Percentiles rank a stretch among this genome's conserved stretches.
Evolutionary conservation across 2,329 filamentous ascomycete species (phyloP).

Genomic region (Aspergillus hortae): DNA sequence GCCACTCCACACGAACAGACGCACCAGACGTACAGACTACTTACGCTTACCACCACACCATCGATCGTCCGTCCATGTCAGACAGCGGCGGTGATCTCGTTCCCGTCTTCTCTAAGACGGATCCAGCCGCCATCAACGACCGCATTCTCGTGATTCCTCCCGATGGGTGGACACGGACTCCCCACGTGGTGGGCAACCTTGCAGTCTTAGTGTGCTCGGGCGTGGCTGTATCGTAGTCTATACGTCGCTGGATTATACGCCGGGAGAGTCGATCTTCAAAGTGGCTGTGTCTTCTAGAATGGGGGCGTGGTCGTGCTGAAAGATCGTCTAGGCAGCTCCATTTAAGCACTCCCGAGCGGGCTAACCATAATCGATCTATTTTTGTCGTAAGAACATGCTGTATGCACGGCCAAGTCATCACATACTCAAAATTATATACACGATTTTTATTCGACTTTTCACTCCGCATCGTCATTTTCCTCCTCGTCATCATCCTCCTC

Average conservation of each 20-base stretch:
- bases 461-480: conserved; percentile 2
- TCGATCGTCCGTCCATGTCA: too few relatives aligned
- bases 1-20: too few relatives aligned
- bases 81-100: too few relatives aligned
- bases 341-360: not conserved
- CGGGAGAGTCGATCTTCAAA: not conserved
- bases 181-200: not conserved
- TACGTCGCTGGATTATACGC: not conserved
- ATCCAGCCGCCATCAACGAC: too few relatives aligned
- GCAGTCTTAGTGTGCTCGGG: not conserved
- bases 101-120: too few relatives aligned
- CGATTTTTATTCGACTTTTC: not conserved
- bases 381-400: not conserved
- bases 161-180: not conserved
- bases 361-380: not conserved
- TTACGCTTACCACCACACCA: too few relatives aligned
- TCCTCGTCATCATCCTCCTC: conserved; percentile 3
- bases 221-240: not conserved
- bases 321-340: not conserved
- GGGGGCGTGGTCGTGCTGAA: not conserved
- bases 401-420: not conserved
- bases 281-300: not conserved
- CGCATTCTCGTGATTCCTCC: too few relatives aligned
- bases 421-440: not conserved
- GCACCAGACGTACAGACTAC: too few relatives aligned